These are phyloP conservation scores for Fusarium brevicatenulatum DNA, from an alignment of 2,329 filamentous ascomycete genomes.

Conservation along the genomic window DNA sequence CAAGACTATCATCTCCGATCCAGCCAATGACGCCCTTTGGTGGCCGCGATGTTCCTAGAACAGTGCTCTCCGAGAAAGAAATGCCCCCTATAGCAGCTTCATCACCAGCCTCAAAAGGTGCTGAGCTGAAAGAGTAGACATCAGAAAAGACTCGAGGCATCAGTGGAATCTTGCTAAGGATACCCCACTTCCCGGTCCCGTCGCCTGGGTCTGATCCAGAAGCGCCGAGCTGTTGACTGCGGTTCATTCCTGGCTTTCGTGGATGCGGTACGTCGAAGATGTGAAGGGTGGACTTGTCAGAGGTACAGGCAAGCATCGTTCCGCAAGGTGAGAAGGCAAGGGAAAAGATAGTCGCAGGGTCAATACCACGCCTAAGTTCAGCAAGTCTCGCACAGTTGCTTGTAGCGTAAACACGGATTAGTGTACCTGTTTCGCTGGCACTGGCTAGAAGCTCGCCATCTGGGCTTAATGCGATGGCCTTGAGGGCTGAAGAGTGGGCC, in stretches of 20 bases:
- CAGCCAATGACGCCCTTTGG: constrained; percentile 89
- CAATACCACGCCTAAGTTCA: constrained; percentile 88
- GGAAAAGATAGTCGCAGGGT: constrained; percentile 87
- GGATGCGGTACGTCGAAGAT: constrained; percentile 84
- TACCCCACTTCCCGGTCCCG: constrained; percentile 81
- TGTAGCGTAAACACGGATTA: constrained; percentile 87
- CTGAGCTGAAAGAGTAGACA: constrained; percentile 83
- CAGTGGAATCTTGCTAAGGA: constrained; percentile 83
- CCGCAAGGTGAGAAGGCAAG: constrained; percentile 87
- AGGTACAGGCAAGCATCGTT: constrained; percentile 86
- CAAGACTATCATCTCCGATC: constrained; percentile 76
- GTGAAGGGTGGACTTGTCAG: constrained; percentile 95
- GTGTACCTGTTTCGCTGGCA: constrained; percentile 89
- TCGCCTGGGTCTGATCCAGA: constrained; percentile 56
- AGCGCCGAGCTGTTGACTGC: constrained; percentile 45
- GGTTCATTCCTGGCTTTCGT: constrained; percentile 51
- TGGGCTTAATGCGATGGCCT: constrained; percentile 80
- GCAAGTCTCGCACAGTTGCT: constrained; percentile 81
- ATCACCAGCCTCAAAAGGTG: constrained; percentile 84
- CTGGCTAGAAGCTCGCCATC: constrained; percentile 87
- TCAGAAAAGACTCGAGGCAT: constrained; percentile 91
- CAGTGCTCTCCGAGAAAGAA: constrained; percentile 55
- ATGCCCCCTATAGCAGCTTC: constrained; percentile 65
- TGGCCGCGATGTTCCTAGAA: constrained; percentile 65
- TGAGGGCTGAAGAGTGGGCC: constrained; percentile 82